Evolutionary conservation across 306 rosid genomes (phyloP), one percentile per base, ranked within the genome.

Genomic region (Prunus armeniaca): DNA sequence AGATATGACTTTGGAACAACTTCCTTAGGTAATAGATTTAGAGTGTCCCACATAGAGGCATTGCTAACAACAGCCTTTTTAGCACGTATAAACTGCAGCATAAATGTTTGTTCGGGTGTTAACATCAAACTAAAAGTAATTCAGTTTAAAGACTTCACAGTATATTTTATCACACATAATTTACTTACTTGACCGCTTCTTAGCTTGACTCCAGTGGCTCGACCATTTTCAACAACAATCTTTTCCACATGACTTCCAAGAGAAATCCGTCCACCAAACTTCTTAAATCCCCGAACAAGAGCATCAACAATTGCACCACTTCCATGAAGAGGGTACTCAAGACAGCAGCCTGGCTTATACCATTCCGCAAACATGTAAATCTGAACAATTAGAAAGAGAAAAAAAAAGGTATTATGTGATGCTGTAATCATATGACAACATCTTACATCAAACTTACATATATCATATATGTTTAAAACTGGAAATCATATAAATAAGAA

Each of bases 321-420:
- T 80, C 98, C 97, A 70, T 85, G 57, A 71, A 90, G 88, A 56
- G 98, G 98, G 82, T 94, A 92, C 81, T 90, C 98, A 27, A 94
- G 97, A 80, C 91, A 84, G 87, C 91, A 86, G 13, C 96, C 96
- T n/a, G 96, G 92, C 84, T 90, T 94, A 85, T 92, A 91, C 98
- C 98, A 94, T 76, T 94, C 98, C 28, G 97, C 96, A 85, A 94
- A 90, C 98, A 94, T 92, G 82, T 92, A 92, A 72, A 94, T 73
- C 98, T 91, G 88, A 79, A 80, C 77, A 60, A 41, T 43, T 9
- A 60, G 47, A 38, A 6, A 65, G 66, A 64, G 43, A 9, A 63
- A 77, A 9, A 9, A 75, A 22, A 19, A 76, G 38, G 58, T 54
- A 66, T 38, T 7, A 38, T 38, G 43, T 7, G 43, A 38, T 38